Base-by-base conservation (phyloP, 345 rosid genomes). In the Citrus mangshanensis region DNA sequence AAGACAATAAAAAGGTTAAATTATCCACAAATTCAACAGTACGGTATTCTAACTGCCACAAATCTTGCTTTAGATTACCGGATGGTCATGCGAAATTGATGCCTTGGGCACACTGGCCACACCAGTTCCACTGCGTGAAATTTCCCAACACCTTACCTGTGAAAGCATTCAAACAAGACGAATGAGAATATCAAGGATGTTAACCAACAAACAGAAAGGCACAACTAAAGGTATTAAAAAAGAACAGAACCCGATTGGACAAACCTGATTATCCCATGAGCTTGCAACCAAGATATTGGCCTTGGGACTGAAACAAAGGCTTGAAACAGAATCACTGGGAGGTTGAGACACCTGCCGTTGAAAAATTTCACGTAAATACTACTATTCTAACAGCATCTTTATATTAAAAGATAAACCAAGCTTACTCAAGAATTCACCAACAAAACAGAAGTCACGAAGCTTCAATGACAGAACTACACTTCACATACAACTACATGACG, bases 231-330 rank as follows among this genome's bases (percentile, higher is more conserved):
- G 10, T 27, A 40, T 32, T 4, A 22, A 37, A 68, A 74, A 71
- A 28, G 28, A 51, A 54, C 10, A 32, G 13, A 65, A 37, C 24
- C 56, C 30, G 69, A 51, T 3, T 27, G 35, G 21, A 77, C 81
- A 67, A 75, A 97, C 99, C 98, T 97, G 99, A 81, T 92, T 97
- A 85, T 97, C 99, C 99, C 99, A 97, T 38, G 99, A 94, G 79
- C 96, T 91, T 27, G 98, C 98, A 34, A 94, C 90, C 84, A 97
- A 87, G 72, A 88, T 81, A 80, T 97, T 95, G 37, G 95, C 99
- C 84, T 89, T 92, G 56, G 99, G 95, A 87, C 98, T 94, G 89
- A 97, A 97, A 81, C 87, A 65, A 70, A 97, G 95, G 79, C 98
- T 97, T 6, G 98, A 93, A 73, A 97, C 87, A 14, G 98, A 94